phyloP scores from a whole-genome alignment of 257 asterid species.

The Coffea eugenioides region DNA sequence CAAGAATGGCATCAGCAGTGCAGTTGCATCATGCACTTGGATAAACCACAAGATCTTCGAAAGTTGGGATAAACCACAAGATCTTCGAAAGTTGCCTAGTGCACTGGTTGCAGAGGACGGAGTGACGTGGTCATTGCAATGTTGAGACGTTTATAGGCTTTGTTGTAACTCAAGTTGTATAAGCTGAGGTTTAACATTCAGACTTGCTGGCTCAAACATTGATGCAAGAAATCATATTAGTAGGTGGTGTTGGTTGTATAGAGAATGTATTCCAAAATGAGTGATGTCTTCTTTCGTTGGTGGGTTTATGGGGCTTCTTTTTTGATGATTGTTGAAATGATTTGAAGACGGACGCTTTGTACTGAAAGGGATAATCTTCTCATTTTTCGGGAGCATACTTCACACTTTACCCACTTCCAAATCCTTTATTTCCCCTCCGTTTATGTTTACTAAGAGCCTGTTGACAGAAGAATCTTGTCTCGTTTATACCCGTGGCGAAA shows the following conservation, averaged over 20 bases:
- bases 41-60: background rate
- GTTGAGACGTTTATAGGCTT: conserved; percentile 3
- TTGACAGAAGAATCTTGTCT: too few species aligned
- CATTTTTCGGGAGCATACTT: background rate
- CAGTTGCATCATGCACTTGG: conserved; percentile 2
- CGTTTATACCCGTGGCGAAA: too few species aligned
- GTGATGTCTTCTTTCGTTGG: conserved; percentile 1
- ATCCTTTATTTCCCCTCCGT: too few species aligned
- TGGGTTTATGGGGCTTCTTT: conserved; percentile 9
- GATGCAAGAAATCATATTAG: conserved; percentile 6
- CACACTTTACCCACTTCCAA: background rate
- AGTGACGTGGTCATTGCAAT: background rate
- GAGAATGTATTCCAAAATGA: conserved; percentile 1
- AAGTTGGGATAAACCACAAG: background rate
- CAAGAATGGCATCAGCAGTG: background rate
- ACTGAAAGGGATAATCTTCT: background rate
- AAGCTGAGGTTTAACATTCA: background rate
- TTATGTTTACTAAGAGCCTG: too few species aligned
- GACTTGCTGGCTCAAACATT: background rate
- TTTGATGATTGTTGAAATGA: conserved; percentile 8
- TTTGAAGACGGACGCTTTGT: conserved; percentile 4
- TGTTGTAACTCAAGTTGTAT: conserved; percentile 4
- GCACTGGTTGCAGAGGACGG: background rate
- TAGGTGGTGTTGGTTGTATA: conserved; percentile 7
- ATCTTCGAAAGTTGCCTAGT: background rate